phyloP scores from a whole-genome alignment of 495 filamentous ascomycete species.

The Lepidopterella palustris region DNA sequence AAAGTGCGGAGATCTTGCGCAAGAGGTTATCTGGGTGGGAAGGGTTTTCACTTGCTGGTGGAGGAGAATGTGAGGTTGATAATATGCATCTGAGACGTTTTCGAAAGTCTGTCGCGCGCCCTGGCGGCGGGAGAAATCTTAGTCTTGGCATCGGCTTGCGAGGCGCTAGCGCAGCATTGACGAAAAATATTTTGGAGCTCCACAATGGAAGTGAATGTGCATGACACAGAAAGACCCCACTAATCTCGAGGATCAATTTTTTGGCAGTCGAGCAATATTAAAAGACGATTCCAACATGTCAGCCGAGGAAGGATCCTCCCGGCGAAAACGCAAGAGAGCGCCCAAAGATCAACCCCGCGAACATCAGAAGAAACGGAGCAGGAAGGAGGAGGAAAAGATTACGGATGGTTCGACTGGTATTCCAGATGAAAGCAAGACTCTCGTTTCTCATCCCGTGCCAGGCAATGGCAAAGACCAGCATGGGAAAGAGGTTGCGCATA shows the following conservation, averaged over 20 bases:
- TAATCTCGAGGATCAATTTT: background rate
- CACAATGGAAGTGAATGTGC: background rate
- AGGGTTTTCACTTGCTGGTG: background rate
- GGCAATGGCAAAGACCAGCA: background rate
- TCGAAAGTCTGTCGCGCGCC: background rate
- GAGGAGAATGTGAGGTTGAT: too few species aligned
- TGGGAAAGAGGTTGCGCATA: background rate
- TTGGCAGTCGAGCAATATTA: background rate
- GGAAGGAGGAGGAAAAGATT: slow-evolving; percentile 50
- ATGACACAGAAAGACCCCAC: background rate
- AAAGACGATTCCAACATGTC: background rate
- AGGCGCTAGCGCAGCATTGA: background rate
- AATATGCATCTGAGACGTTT: background rate
- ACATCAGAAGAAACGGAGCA: slow-evolving; percentile 42
- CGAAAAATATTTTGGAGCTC: background rate
- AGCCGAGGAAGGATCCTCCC: background rate
- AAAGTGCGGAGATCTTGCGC: background rate
- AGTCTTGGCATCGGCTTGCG: background rate
- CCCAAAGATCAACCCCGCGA: background rate
- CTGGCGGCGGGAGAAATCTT: too few species aligned
- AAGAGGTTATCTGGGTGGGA: background rate
- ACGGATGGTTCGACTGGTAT: slow-evolving; percentile 14
- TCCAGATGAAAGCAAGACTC: background rate
- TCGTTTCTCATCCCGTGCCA: background rate
- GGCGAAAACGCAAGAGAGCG: background rate